These are phyloP conservation scores for Leccinum truebloodii DNA, from an alignment of 768 basidiomycete genomes.

Conservation along the genomic window DNA sequence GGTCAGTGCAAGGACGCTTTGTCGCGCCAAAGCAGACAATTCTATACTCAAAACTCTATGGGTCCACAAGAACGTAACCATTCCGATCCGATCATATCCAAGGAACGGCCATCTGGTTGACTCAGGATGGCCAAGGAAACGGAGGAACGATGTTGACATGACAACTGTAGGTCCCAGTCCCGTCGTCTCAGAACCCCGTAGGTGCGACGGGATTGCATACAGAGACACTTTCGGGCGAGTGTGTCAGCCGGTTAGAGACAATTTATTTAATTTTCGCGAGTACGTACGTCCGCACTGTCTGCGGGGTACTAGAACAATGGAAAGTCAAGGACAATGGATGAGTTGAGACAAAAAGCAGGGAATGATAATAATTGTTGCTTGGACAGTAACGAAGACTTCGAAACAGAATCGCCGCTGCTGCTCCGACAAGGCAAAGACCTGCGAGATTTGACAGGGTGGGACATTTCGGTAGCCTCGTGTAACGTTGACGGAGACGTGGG, in stretches of 20 bases:
- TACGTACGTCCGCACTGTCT: conserved; percentile 13
- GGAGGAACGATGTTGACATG: not conserved
- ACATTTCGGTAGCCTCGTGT: conserved; percentile 34
- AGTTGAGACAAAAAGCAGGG: conserved; percentile 16
- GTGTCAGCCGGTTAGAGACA: not conserved
- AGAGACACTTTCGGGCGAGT: not conserved
- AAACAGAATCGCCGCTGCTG: not conserved
- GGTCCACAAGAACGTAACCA: not conserved
- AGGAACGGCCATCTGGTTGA: not conserved
- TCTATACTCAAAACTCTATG: not conserved
- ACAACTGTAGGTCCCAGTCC: not conserved
- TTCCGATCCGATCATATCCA: not conserved
- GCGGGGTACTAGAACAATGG: conserved; percentile 18
- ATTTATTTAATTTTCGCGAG: not conserved
- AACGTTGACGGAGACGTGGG: conserved; percentile 34
- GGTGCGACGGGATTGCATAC: not conserved
- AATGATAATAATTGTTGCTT: not conserved
- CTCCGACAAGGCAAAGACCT: not conserved
- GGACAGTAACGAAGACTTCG: not conserved
- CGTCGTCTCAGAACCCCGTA: not conserved
- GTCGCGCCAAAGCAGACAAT: not conserved
- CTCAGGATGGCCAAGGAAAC: not conserved
- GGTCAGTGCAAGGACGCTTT: not conserved
- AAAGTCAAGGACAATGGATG: conserved; percentile 19
- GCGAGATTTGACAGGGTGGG: not conserved